A percentile compares a stretch with the other conserved stretches of the same genome.
Conservation (phyloP, 345 rosid genomes). For the Nephelium lappaceum region DNA sequence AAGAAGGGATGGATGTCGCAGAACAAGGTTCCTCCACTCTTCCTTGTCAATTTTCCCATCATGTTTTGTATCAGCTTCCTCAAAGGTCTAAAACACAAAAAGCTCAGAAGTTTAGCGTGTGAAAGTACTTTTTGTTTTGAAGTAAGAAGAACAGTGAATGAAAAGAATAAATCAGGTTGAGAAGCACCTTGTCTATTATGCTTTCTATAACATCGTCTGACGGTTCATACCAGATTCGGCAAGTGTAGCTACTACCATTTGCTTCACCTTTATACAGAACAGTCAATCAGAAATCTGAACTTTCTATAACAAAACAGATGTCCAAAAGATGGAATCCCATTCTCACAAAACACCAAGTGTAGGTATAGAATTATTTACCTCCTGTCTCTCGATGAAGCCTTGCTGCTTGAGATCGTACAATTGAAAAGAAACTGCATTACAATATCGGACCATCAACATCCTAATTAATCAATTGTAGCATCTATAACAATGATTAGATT, state of each 20-base stretch:
- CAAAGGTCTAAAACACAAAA: slow-evolving; percentile 74
- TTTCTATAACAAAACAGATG: background rate
- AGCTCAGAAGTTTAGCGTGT: slow-evolving; percentile 8
- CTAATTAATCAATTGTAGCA: slow-evolving; percentile 4
- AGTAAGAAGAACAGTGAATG: background rate
- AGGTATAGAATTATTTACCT: slow-evolving; percentile 46
- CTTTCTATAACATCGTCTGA: slow-evolving; percentile 89
- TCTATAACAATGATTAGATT: background rate
- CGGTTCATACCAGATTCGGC: slow-evolving; percentile 99
- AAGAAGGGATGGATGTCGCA: slow-evolving; percentile 87
- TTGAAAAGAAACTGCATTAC: slow-evolving; percentile 90
- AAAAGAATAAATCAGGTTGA: background rate
- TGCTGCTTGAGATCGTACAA: slow-evolving; percentile 98
- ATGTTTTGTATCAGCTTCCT: slow-evolving; percentile 97
- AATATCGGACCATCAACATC: slow-evolving; percentile 13
- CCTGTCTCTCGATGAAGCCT: slow-evolving; percentile 98
- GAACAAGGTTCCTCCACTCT: slow-evolving; percentile 95
- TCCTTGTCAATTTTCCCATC: slow-evolving; percentile 95
- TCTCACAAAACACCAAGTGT: background rate
- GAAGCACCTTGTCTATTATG: slow-evolving; percentile 86
- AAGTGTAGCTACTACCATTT: slow-evolving; percentile 99
- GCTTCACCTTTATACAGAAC: slow-evolving; percentile 69
- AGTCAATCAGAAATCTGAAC: background rate
- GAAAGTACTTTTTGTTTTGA: background rate
- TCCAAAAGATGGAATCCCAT: background rate